A percentile compares a stretch with the other conserved stretches of the same genome.
Evolutionary conservation across 176 grass and related monocot genomes (phyloP).

Genomic region (Bothriochloa decipiens): DNA sequence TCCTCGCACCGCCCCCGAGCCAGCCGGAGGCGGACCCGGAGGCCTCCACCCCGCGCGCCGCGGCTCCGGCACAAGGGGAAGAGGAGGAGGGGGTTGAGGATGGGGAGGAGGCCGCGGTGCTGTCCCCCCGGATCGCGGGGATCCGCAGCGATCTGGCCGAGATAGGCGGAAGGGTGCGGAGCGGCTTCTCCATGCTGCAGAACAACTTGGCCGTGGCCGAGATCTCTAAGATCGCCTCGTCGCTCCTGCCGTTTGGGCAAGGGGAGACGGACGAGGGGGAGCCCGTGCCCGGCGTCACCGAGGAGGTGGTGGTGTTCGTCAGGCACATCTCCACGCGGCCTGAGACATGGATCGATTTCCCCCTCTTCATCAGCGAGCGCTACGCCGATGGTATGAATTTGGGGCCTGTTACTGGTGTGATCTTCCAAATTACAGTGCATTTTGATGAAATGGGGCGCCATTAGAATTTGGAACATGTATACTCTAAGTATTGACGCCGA

Average conservation of each 20-base stretch:
- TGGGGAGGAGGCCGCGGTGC: not conserved
- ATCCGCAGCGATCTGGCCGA: slow-evolving; percentile 77
- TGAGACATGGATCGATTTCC: slow-evolving; percentile 79
- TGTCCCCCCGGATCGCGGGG: slow-evolving; percentile 59
- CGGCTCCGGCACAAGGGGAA: not conserved
- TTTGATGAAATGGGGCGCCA: not conserved
- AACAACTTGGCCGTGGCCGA: slow-evolving; percentile 53
- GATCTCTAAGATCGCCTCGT: slow-evolving; percentile 87
- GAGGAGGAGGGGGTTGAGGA: not conserved
- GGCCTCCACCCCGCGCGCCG: slow-evolving; percentile 15
- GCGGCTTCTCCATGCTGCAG: slow-evolving; percentile 71
- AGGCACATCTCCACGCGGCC: slow-evolving; percentile 61
- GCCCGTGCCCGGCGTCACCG: slow-evolving; percentile 50
- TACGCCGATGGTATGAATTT: slow-evolving; percentile 53
- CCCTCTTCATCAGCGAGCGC: slow-evolving; percentile 54
- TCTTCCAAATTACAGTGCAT: not conserved
- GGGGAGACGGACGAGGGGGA: slow-evolving; percentile 52
- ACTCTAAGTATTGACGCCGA: not conserved
- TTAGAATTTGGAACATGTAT: not conserved
- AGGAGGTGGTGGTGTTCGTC: slow-evolving; percentile 73
- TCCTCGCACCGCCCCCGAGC: slow-evolving; percentile 53
- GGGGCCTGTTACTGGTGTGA: not conserved
- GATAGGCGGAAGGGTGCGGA: slow-evolving; percentile 72
- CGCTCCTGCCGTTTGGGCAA: slow-evolving; percentile 72
- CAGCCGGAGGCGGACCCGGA: slow-evolving; percentile 3